phyloP scores from a whole-genome alignment of 495 filamentous ascomycete species.

The Trichoderma asperelloides region DNA sequence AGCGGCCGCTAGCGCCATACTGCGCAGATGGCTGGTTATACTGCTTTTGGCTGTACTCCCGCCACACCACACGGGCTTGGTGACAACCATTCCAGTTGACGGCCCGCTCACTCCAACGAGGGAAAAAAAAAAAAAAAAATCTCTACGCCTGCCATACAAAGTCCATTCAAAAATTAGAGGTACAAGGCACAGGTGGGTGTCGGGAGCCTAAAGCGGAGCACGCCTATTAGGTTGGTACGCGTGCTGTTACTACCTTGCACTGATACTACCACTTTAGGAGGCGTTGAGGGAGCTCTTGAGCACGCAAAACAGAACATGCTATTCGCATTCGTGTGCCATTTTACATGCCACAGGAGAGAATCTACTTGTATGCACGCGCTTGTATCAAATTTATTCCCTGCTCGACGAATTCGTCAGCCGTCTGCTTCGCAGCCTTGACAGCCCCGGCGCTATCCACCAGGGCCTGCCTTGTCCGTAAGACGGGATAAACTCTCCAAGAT shows the following conservation, averaged over 20 bases:
- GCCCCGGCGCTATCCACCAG: background rate
- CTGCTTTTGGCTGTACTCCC: background rate
- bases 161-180: background rate
- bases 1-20: background rate
- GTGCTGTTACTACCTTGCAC: too few relatives aligned
- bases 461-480: background rate
- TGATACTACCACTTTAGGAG: too few relatives aligned
- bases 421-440: too few relatives aligned
- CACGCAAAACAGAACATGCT: too few relatives aligned
- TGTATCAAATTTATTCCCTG: background rate
- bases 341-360: too few relatives aligned
- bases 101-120: background rate
- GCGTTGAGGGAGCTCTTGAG: too few relatives aligned
- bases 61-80: background rate
- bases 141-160: too few relatives aligned
- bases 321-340: too few relatives aligned
- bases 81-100: background rate
- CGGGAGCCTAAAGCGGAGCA: too few relatives aligned
- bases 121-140: background rate
- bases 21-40: background rate
- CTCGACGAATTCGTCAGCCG: constrained; percentile 2
- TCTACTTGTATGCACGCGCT: background rate
- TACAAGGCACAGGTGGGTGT: background rate
- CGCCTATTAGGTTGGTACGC: too few relatives aligned
- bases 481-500: background rate